Percentiles rank a stretch among this genome's conserved stretches.
Evolutionary conservation across 768 basidiomycete species (phyloP).

Genomic region (Xerocomellus intermedius): DNA sequence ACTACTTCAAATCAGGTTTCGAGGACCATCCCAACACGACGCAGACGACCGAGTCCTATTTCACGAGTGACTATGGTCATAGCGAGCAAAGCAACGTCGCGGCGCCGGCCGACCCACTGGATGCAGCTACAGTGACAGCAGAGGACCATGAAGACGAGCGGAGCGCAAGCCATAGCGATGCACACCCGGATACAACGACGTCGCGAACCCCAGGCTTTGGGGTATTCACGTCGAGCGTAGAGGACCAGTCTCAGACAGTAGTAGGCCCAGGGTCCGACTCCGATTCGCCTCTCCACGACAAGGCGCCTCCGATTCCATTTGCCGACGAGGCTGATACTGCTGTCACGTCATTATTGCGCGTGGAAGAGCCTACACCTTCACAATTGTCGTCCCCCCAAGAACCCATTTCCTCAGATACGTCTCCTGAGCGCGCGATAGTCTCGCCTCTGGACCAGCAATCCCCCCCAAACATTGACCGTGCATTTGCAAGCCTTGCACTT

Average conservation of each 20-base stretch:
- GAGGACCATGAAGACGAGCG: slow-evolving; percentile 33
- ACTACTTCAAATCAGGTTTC: slow-evolving; percentile 30
- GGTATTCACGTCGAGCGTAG: slow-evolving; percentile 28
- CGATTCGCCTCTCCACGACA: slow-evolving; percentile 14
- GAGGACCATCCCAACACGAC: slow-evolving; percentile 25
- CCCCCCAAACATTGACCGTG: slow-evolving; percentile 23
- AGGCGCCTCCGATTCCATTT: slow-evolving; percentile 37
- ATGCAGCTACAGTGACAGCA: slow-evolving; percentile 35
- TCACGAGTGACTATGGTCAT: slow-evolving; percentile 35
- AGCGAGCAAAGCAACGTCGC: slow-evolving; percentile 19
- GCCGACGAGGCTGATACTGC: slow-evolving; percentile 24
- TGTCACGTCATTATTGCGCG: slow-evolving; percentile 16
- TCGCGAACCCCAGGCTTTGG: slow-evolving; percentile 50
- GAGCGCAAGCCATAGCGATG: slow-evolving; percentile 11
- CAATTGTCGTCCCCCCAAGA: slow-evolving; percentile 10
- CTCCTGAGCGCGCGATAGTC: slow-evolving; percentile 27
- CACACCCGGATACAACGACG: slow-evolving; percentile 9
- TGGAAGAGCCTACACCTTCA: slow-evolving; percentile 13
- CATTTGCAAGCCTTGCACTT: slow-evolving; percentile 45
- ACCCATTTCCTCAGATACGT: slow-evolving; percentile 13
- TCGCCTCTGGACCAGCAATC: slow-evolving; percentile 32
- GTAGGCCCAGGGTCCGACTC: slow-evolving; percentile 12
- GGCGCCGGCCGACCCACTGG: slow-evolving; percentile 40
- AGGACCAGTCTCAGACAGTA: slow-evolving; percentile 23
- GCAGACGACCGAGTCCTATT: slow-evolving; percentile 36